Conservation (phyloP, 1,284 basidiomycete genomes). For the Cutaneotrichosporon curvatum region DNA sequence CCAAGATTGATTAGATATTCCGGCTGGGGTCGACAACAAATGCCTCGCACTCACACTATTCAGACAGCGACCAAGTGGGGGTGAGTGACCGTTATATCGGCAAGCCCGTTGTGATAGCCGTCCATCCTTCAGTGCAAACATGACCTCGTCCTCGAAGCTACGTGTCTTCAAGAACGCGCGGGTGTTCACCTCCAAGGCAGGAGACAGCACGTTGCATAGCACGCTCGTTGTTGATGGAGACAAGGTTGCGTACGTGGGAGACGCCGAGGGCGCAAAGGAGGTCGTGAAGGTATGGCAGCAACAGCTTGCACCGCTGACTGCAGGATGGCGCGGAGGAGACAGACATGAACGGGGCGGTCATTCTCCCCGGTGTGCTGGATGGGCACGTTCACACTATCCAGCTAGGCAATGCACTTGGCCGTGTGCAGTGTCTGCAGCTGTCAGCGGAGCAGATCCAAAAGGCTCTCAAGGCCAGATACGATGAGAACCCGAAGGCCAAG, state of each 20-base stretch:
- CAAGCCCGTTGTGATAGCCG: no score
- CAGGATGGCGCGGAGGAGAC: background rate
- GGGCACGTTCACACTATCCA: slow-evolving; percentile 29
- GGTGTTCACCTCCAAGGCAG: slow-evolving; percentile 21
- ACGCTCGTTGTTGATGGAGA: slow-evolving; percentile 16
- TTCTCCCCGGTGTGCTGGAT: slow-evolving; percentile 30
- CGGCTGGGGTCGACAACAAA: no score
- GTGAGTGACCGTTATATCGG: no score
- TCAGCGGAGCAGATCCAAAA: slow-evolving; percentile 17
- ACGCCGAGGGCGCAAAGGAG: background rate
- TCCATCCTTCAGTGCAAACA: no score
- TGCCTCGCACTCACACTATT: no score
- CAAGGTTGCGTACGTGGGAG: slow-evolving; percentile 18
- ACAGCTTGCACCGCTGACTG: background rate
- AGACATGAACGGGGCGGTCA: slow-evolving; percentile 19
- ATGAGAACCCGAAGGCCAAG: slow-evolving; percentile 10
- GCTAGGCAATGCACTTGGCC: slow-evolving; percentile 20
- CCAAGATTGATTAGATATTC: no score
- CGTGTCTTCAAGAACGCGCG: slow-evolving; percentile 21
- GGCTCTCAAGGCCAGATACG: slow-evolving; percentile 1
- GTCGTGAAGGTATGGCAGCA: background rate
- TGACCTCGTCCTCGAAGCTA: background rate
- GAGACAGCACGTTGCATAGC: slow-evolving; percentile 15
- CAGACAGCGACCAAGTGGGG: no score
- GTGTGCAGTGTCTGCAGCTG: slow-evolving; percentile 8